phyloP scores from a whole-genome alignment of 495 filamentous ascomycete genomes.

The Penicillium silybi region DNA sequence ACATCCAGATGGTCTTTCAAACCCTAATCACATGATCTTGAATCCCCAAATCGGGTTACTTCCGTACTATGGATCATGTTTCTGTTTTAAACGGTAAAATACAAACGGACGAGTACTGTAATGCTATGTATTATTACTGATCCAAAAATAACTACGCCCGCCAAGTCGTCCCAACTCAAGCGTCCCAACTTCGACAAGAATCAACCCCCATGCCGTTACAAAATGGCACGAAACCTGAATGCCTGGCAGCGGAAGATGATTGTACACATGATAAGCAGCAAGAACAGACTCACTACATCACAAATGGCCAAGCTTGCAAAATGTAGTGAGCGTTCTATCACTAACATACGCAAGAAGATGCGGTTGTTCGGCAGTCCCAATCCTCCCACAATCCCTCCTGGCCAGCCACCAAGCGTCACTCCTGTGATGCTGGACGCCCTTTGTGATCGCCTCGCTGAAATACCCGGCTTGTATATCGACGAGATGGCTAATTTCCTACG shows the following conservation, averaged over 20 bases:
- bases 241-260: conserved; percentile 10
- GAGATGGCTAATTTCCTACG: too few relatives aligned
- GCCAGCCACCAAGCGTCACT: not conserved
- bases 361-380: not conserved
- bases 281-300: conserved; percentile 6
- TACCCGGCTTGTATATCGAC: too few relatives aligned
- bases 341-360: too few relatives aligned
- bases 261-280: conserved; percentile 13
- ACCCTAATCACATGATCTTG: not conserved
- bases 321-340: conserved; percentile 10
- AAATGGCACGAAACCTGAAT: conserved; percentile 1
- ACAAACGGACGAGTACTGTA: not conserved
- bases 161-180: too few relatives aligned
- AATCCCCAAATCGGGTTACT: not conserved
- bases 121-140: not conserved
- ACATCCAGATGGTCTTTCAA: not conserved
- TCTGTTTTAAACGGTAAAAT: not conserved
- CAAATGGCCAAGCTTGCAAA: conserved; percentile 11
- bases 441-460: not conserved
- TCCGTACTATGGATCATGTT: not conserved
- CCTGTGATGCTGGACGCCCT: not conserved
- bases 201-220: not conserved
- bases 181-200: too few relatives aligned
- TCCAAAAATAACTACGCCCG: not conserved
- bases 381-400: not conserved